Evolutionary conservation across 2,329 filamentous ascomycete genomes (phyloP).

Genomic region (Xylariaceae sp.): DNA sequence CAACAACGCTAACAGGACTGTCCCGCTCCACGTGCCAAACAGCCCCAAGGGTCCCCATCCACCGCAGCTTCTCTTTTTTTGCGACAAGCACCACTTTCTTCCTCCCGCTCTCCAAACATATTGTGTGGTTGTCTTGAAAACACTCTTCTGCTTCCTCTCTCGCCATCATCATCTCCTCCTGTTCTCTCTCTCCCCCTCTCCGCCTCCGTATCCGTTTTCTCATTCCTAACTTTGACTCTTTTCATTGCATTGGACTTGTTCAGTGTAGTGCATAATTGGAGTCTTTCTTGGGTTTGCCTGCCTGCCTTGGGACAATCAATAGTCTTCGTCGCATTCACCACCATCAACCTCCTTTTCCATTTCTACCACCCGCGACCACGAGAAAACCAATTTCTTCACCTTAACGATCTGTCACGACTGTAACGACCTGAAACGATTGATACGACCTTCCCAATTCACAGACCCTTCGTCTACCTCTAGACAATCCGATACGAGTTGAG

Average conservation of each 20-base stretch:
- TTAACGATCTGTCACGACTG: constrained; percentile 18
- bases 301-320: no score
- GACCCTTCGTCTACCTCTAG: no score
- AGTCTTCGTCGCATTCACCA: neutral
- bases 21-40: no score
- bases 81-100: neutral
- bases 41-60: no score
- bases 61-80: neutral
- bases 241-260: neutral
- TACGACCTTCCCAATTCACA: no score
- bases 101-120: neutral
- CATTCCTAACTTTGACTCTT: neutral
- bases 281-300: no score
- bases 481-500: constrained; percentile 5
- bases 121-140: neutral
- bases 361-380: no score
- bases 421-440: constrained; percentile 19
- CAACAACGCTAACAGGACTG: no score
- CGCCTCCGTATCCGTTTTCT: neutral
- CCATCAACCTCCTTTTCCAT: neutral
- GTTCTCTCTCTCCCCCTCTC: neutral
- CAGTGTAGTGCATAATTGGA: neutral
- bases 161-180: neutral
- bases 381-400: no score
- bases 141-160: neutral